These are phyloP conservation scores for Aspergillus pseudoviridinutans DNA, from an alignment of 2,329 filamentous ascomycete genomes.

Conservation along the genomic window DNA sequence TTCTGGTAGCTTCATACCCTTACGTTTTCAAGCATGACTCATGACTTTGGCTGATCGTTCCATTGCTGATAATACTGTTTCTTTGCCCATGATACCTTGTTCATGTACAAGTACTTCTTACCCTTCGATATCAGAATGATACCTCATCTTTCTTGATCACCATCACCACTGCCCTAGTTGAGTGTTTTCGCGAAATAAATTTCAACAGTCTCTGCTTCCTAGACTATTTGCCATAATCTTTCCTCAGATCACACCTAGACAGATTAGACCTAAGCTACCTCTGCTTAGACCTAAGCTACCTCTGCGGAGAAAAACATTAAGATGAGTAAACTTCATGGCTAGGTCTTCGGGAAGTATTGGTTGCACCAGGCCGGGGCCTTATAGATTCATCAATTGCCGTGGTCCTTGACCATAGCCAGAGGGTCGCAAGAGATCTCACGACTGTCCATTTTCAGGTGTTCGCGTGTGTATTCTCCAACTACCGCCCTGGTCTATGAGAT, in stretches of 20 bases:
- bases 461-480: too few relatives aligned
- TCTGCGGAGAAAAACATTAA: background rate
- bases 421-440: too few relatives aligned
- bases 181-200: background rate
- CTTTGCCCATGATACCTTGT: background rate
- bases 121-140: background rate
- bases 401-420: too few relatives aligned
- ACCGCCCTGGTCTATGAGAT: background rate
- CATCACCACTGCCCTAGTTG: background rate
- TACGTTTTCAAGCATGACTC: background rate
- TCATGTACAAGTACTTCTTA: background rate
- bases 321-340: background rate
- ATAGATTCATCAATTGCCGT: background rate
- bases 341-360: background rate
- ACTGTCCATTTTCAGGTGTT: too few relatives aligned
- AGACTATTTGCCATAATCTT: background rate
- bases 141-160: background rate
- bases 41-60: background rate
- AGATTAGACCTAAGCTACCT: background rate
- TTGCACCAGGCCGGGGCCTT: background rate
- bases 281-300: background rate
- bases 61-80: background rate
- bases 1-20: background rate
- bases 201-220: background rate
- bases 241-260: background rate